Conservation (phyloP, 2,329 filamentous ascomycete species). For the Arthroderma sp. region DNA sequence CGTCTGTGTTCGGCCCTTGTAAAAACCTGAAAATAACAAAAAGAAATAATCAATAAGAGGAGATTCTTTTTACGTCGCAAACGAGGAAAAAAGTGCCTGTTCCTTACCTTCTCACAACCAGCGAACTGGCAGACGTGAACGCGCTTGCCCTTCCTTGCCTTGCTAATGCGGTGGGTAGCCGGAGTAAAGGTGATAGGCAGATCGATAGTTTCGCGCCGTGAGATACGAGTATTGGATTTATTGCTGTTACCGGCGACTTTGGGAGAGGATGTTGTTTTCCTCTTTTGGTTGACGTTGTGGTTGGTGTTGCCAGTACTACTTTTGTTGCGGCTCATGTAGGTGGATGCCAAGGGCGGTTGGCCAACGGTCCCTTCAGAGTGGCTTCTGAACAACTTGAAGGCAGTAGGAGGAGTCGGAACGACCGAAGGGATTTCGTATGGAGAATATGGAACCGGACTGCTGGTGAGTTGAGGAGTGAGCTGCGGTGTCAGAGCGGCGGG, state of each 20-base stretch:
- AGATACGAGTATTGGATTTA: no score
- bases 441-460: background rate
- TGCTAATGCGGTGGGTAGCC: constrained; percentile 38
- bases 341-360: background rate
- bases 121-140: constrained; percentile 36
- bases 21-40: constrained; percentile 27
- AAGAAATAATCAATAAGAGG: constrained; percentile 1
- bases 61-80: constrained; percentile 5
- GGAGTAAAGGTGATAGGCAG: constrained; percentile 31
- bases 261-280: no score
- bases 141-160: constrained; percentile 40
- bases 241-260: no score
- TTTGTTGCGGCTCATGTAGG: background rate
- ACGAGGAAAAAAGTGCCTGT: background rate
- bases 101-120: constrained; percentile 35
- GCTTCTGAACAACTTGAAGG: constrained; percentile 2
- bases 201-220: constrained; percentile 1
- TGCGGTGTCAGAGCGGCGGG: background rate
- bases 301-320: background rate
- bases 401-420: background rate
- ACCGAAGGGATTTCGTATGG: background rate
- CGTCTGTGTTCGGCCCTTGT: constrained; percentile 37
- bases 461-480: constrained; percentile 1
- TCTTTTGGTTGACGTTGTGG: background rate
- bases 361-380: constrained; percentile 1